Base-by-base conservation (phyloP, 768 basidiomycete genomes). In the Suillus hirtellus region DNA sequence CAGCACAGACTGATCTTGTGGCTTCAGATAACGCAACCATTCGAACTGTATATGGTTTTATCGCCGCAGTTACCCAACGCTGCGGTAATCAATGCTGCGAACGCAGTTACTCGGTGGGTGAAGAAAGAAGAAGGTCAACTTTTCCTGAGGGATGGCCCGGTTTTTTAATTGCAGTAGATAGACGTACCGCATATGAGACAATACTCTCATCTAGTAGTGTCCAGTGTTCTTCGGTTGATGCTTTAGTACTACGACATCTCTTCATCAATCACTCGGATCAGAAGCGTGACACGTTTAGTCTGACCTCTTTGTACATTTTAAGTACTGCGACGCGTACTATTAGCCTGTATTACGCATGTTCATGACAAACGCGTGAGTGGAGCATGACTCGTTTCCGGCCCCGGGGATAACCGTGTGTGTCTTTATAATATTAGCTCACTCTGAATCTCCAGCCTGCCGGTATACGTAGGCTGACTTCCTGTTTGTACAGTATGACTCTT, bases 41-140 rank as follows among this genome's bases (percentile, higher is more conserved):
- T 97, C 71, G 97, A 99, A 74, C 77, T 99, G 17, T 99, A 97
- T 72, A 76, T 96, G 58, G 82, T 90, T 0, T 74, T 96, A 15
- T 92, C 94, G 1, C 92, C 93, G 11, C 81, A 84, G 55, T 72
- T 98, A 60, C 93, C 96, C 7, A 98, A 98, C 81, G 89, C 88
- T 59, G 94, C 92, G 0, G 89, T 86, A 1, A 88, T 98, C 15
- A 86, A 88, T 12, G 92, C 95, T 4, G 97, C 96, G 9, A 96
- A 98, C 72, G 83, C 89, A 1, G 90, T 98, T 27, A 88, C 89
- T 24, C 81, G 89, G 15, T 99, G 96, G 96, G 88, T 97, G 6
- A 89, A 92, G 81, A 90, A 87, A 68, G 93, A 97, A 70, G 96
- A 97, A 74, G 77, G 77, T 7, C 82, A 79, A 68, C 70, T 99